Evolutionary conservation across 176 grass and related monocot species (phyloP).

Genomic region (Puya raimondii): DNA sequence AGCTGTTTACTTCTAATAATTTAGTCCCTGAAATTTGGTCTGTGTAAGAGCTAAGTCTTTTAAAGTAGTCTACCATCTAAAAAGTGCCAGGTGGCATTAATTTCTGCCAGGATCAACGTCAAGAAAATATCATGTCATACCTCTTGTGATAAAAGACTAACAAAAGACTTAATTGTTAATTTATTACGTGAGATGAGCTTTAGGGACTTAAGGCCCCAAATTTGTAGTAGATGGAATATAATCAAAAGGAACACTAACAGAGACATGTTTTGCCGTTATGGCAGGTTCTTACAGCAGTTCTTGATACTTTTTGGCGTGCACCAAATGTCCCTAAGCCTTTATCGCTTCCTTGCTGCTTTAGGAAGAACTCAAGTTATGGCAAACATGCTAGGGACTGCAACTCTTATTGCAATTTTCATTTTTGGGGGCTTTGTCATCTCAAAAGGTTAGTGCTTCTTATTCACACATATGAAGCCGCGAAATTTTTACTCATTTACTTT

Average conservation of each 20-base stretch:
- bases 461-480: conserved; percentile 10
- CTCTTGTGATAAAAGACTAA: too few relatives aligned
- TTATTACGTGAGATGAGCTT: too few relatives aligned
- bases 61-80: too few relatives aligned
- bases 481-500: not conserved
- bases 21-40: too few relatives aligned
- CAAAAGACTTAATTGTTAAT: too few relatives aligned
- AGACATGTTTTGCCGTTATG: conserved; percentile 13
- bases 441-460: conserved; percentile 47
- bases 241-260: not conserved
- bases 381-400: conserved; percentile 50
- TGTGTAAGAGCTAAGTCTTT: too few relatives aligned
- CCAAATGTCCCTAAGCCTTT: conserved; percentile 86
- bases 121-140: too few relatives aligned
- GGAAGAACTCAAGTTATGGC: conserved; percentile 89
- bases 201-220: too few relatives aligned
- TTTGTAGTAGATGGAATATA: not conserved
- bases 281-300: conserved; percentile 79
- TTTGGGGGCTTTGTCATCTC: conserved; percentile 82
- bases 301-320: conserved; percentile 66
- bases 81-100: too few relatives aligned
- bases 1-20: too few relatives aligned
- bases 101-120: too few relatives aligned
- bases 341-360: conserved; percentile 67
- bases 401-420: conserved; percentile 60